These are phyloP conservation scores for Didymella sp. DNA, from an alignment of 2,329 filamentous ascomycete species.

Conservation along the genomic window DNA sequence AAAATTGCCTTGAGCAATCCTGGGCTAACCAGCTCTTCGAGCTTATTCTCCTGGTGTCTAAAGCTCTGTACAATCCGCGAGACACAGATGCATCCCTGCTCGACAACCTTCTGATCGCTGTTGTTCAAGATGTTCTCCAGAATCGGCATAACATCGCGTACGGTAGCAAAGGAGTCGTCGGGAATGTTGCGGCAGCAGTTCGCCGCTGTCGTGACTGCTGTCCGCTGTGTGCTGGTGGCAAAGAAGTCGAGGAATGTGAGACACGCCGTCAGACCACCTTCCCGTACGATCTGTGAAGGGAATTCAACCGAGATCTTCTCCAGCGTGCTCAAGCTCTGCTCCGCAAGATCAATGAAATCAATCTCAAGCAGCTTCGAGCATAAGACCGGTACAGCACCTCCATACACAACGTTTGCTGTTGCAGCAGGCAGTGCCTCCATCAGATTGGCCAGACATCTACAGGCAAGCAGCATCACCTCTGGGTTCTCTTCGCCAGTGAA, in stretches of 20 bases:
- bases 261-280: slow-evolving; percentile 94
- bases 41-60: slow-evolving; percentile 82
- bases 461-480: slow-evolving; percentile 96
- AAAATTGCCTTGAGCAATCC: slow-evolving; percentile 85
- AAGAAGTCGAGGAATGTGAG: slow-evolving; percentile 97
- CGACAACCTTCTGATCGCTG: slow-evolving; percentile 94
- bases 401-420: slow-evolving; percentile 94
- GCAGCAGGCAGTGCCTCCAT: slow-evolving; percentile 97
- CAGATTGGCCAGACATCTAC: slow-evolving; percentile 91
- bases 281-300: slow-evolving; percentile 90
- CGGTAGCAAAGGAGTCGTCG: slow-evolving; percentile 88
- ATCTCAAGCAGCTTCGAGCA: slow-evolving; percentile 97
- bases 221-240: slow-evolving; percentile 93
- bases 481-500: slow-evolving; percentile 87
- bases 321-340: slow-evolving; percentile 93
- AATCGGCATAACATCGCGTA: slow-evolving; percentile 95
- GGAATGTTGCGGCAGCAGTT: slow-evolving; percentile 98
- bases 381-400: slow-evolving; percentile 91
- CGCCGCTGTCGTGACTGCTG: slow-evolving; percentile 94
- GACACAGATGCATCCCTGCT: slow-evolving; percentile 94
- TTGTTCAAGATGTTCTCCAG: slow-evolving; percentile 88
- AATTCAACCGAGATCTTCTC: slow-evolving; percentile 98
- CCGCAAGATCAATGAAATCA: slow-evolving; percentile 94
- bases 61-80: slow-evolving; percentile 97
- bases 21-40: slow-evolving; percentile 90